Base-by-base conservation (phyloP, 2,329 filamentous ascomycete species). In the Colletotrichum cereale region DNA sequence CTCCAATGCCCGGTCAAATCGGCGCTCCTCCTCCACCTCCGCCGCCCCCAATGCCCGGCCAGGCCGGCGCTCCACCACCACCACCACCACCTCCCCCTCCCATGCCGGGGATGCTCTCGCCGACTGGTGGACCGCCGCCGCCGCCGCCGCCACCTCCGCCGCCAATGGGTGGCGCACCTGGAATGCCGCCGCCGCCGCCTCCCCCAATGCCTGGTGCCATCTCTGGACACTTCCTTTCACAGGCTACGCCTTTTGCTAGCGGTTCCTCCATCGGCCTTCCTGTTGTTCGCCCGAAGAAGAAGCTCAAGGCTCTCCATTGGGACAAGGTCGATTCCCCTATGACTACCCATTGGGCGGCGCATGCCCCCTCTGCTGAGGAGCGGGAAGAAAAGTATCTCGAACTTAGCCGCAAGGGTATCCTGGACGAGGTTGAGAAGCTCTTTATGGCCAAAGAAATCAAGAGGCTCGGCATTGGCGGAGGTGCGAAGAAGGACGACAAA, bases 281-380 rank as follows among this genome's bases (percentile, higher is more conserved):
- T 44, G 93, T 95, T 72, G 93, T 95, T 63, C 88, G 96, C 76
- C 95, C 96, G 29, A 98, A 98, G 89, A 98, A 97, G 90, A 99
- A 98, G 87, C 94, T 99, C 82, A 99, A 99, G 90, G 96, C 96
- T 71, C 88, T 99, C 76, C 96, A 99, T 84, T 98, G 96, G 96
- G 96, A 99, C 84, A 98, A 98, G 86, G 94, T 99, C 66, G 96
- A 99, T 82, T 89, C 93, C 64, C 93, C 95, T 29, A 91, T 96
- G 80, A 93, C 94, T 62, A 98, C 96, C 65, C 93, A 98, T 76
- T 98, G 96, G 96, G 95, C 95, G 42, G 88, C 90, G 10, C 94
- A 97, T 80, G 90, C 93, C 38, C 92, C 94, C 6, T 97, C 94
- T n/a, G 89, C 91, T 5, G 92, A 97, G 79, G 93, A 93, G 73